Conservation (phyloP, 768 basidiomycete genomes). For the Calocybe gangraenosa region DNA sequence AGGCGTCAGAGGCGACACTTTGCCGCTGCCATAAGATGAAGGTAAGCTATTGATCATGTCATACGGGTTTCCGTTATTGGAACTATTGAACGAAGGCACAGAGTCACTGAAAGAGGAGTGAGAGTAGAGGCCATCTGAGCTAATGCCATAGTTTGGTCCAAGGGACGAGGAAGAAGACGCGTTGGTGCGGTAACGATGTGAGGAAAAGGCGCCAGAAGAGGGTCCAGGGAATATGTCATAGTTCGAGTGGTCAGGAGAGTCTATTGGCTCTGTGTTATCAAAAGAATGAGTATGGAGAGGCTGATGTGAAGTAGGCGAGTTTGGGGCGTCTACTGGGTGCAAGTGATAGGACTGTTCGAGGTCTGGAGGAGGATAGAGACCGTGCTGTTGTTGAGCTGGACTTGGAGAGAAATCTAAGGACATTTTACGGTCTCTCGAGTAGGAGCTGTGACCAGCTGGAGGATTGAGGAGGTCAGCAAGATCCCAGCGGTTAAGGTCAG, state of each 20-base stretch:
- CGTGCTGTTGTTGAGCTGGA: conserved; percentile 27
- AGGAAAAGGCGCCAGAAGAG: conserved; percentile 38
- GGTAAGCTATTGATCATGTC: conserved; percentile 61
- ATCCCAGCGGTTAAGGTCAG: conserved; percentile 35
- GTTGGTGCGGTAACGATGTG: conserved; percentile 66
- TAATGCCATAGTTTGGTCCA: conserved; percentile 49
- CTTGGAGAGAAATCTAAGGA: conserved; percentile 53
- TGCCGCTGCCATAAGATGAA: conserved; percentile 67
- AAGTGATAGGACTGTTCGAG: conserved; percentile 51
- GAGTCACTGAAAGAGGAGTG: conserved; percentile 58
- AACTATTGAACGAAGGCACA: conserved; percentile 51
- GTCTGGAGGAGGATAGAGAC: conserved; percentile 50
- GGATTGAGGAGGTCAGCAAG: conserved; percentile 45
- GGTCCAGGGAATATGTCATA: conserved; percentile 65
- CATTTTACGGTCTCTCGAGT: conserved; percentile 35
- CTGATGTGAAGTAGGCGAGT: conserved; percentile 34
- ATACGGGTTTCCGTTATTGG: conserved; percentile 48
- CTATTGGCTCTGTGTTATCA: conserved; percentile 53
- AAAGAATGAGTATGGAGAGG: conserved; percentile 34
- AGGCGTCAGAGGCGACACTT: conserved; percentile 73
- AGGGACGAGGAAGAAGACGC: conserved; percentile 71
- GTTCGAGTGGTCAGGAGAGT: conserved; percentile 46
- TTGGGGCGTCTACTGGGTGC: conserved; percentile 36
- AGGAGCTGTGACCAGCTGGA: conserved; percentile 16
- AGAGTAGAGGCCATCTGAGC: conserved; percentile 54